phyloP scores from a whole-genome alignment of 805 yeast genomes.

The Starmerella vaccinii region DNA sequence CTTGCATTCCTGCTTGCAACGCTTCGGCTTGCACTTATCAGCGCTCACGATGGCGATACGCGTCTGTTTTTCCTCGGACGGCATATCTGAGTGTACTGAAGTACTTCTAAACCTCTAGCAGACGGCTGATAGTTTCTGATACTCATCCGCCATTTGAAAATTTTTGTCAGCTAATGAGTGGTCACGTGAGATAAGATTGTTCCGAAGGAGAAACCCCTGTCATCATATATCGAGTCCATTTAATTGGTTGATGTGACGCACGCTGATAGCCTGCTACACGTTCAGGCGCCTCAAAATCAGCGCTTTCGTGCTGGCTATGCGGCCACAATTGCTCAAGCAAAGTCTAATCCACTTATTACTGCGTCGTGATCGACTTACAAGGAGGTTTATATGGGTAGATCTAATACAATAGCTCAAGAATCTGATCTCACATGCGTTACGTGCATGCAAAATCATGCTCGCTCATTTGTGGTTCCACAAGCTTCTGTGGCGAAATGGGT shows the following conservation, averaged over 20 bases:
- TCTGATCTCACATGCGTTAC: too few species aligned
- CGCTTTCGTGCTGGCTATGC: too few species aligned
- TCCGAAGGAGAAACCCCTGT: background rate
- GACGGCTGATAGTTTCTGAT: background rate
- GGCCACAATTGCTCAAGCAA: too few species aligned
- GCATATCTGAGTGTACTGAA: background rate
- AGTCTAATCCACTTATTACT: too few species aligned
- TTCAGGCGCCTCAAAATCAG: too few species aligned
- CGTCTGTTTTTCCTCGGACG: constrained; percentile 18
- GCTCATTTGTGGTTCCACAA: too few species aligned
- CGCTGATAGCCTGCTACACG: too few species aligned
- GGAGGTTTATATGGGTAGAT: too few species aligned
- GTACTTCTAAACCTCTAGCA: background rate
- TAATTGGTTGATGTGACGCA: background rate
- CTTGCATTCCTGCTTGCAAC: constrained; percentile 97
- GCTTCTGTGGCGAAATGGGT: too few species aligned
- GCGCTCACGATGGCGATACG: constrained; percentile 91
- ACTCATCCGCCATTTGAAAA: constrained; percentile 8
- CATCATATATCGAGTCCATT: background rate
- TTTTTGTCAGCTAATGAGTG: constrained; percentile 16
- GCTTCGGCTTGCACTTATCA: constrained; percentile 95
- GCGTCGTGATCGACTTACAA: too few species aligned
- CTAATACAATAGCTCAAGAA: too few species aligned
- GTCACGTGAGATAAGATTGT: background rate
- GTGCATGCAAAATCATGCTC: too few species aligned